Conservation (phyloP, 352 stramenopile genomes). For the Phytopythium boreale region DNA sequence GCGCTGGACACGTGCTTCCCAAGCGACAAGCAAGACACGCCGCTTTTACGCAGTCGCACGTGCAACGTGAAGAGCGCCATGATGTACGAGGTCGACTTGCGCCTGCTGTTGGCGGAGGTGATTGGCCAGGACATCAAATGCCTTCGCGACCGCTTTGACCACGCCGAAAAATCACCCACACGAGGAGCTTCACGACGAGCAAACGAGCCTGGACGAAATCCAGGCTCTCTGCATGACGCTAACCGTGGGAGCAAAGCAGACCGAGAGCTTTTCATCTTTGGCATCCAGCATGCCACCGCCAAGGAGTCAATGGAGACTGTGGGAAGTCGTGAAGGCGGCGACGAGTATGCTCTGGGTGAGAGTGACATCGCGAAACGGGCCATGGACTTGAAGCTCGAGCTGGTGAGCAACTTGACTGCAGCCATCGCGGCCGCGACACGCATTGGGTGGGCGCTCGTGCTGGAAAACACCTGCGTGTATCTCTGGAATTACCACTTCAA, state of each 20-base stretch:
- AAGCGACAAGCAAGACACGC: neutral
- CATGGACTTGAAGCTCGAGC: conserved; percentile 36
- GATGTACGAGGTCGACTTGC: conserved; percentile 53
- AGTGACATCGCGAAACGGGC: conserved; percentile 18
- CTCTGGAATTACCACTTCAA: conserved; percentile 93
- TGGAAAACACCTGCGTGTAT: conserved; percentile 84
- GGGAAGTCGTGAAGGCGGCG: conserved; percentile 9
- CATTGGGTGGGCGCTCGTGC: conserved; percentile 55
- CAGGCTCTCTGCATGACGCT: neutral
- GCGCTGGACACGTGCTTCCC: conserved; percentile 43
- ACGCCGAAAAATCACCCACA: neutral
- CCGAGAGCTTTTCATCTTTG: conserved; percentile 25
- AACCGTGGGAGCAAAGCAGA: neutral
- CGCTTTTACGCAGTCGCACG: conserved; percentile 4
- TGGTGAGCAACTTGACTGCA: conserved; percentile 35
- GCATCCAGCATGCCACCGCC: conserved; percentile 20
- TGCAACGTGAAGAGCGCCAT: conserved; percentile 36
- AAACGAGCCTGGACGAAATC: neutral
- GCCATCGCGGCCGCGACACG: conserved; percentile 30
- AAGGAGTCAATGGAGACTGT: neutral
- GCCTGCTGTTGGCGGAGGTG: conserved; percentile 45
- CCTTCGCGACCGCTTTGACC: neutral
- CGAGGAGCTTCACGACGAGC: conserved; percentile 3
- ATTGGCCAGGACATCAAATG: conserved; percentile 11
- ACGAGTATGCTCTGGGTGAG: neutral